A percentile compares a stretch with the other conserved stretches of the same genome.
Evolutionary conservation across 163 green algal genomes (phyloP).

Genomic region (Scenedesmus sp.): DNA sequence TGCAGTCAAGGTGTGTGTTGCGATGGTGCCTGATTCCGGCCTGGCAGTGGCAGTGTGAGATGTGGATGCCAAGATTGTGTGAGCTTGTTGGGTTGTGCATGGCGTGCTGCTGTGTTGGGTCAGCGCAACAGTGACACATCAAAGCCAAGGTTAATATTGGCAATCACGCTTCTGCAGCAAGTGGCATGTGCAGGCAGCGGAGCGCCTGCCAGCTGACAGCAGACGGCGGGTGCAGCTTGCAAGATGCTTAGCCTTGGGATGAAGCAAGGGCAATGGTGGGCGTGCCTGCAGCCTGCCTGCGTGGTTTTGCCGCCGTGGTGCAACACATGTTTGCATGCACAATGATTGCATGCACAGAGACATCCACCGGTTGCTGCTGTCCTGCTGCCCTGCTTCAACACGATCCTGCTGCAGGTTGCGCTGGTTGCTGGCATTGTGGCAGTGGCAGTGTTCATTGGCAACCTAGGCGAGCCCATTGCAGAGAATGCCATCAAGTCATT

Average conservation of each 20-base stretch:
- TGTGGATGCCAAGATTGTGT: neutral
- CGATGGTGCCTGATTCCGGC: neutral
- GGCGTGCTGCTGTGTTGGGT: too few species aligned
- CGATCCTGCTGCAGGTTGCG: slow-evolving; percentile 17
- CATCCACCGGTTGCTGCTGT: neutral
- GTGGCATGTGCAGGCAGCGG: neutral
- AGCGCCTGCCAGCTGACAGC: neutral
- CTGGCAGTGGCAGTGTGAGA: neutral
- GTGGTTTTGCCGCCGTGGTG: neutral
- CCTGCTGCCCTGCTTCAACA: neutral
- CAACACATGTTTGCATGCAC: neutral
- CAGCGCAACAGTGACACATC: too few species aligned
- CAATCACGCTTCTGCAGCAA: neutral
- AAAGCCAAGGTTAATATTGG: too few species aligned
- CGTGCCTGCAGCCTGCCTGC: neutral
- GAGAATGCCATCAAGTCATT: slow-evolving; percentile 48
- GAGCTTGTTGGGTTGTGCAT: neutral
- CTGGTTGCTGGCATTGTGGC: slow-evolving; percentile 46
- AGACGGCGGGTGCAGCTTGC: neutral
- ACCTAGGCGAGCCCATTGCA: slow-evolving; percentile 30
- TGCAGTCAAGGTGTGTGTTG: slow-evolving; percentile 5
- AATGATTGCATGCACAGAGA: neutral
- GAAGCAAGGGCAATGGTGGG: too few species aligned
- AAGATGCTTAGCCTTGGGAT: neutral
- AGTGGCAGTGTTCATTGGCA: slow-evolving; percentile 35